These are phyloP conservation scores for Diutina rugosa DNA, from an alignment of 1,139 yeast genomes.

Conservation along the genomic window DNA sequence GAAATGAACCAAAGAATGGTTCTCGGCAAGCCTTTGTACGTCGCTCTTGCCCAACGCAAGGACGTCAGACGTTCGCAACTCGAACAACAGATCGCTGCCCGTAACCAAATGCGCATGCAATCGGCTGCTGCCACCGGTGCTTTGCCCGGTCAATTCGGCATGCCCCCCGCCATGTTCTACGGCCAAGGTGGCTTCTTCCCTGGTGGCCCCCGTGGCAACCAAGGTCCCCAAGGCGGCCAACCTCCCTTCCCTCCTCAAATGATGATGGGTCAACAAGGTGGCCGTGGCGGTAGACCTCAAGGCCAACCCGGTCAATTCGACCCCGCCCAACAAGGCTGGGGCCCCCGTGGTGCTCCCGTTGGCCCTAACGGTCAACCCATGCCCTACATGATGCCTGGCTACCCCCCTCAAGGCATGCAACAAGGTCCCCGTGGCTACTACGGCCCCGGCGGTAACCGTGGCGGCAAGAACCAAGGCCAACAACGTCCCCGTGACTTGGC, in stretches of 20 bases:
- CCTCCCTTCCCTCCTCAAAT: conserved; percentile 77
- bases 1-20: conserved; percentile 98
- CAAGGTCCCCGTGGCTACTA: conserved; percentile 12
- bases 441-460: conserved; percentile 36
- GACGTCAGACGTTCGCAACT: conserved; percentile 96
- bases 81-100: conserved; percentile 96
- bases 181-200: conserved; percentile 78
- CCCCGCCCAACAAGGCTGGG: conserved; percentile 60
- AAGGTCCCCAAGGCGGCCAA: conserved; percentile 7
- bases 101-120: conserved; percentile 97
- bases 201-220: conserved; percentile 60
- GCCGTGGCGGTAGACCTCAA: background rate
- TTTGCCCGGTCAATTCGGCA: conserved; percentile 79
- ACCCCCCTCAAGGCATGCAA: conserved; percentile 52
- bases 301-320: background rate
- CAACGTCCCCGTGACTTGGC: conserved; percentile 31
- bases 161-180: conserved; percentile 82
- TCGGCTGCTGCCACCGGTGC: conserved; percentile 84
- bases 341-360: conserved; percentile 66
- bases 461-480: conserved; percentile 22
- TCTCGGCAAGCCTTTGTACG: conserved; percentile 92
- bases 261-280: conserved; percentile 58
- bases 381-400: conserved; percentile 62
- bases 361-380: conserved; percentile 77
- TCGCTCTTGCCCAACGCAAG: conserved; percentile 97